Conservation (phyloP, 768 basidiomycete genomes). For the Boletellus sp. region DNA sequence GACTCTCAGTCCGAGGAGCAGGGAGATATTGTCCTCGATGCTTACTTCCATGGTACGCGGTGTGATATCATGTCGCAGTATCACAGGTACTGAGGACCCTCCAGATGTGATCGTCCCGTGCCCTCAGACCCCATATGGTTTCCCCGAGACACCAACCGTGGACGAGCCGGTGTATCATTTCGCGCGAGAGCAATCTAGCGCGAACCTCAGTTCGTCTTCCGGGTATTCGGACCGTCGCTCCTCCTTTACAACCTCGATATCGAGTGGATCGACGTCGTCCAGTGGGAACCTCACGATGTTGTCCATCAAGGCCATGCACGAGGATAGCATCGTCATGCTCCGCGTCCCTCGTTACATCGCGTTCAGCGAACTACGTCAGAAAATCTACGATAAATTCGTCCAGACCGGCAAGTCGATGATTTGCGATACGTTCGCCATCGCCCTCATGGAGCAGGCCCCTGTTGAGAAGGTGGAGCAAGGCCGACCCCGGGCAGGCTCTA, state of each 20-base stretch:
- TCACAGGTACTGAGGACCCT: constrained; percentile 2
- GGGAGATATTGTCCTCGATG: constrained; percentile 41
- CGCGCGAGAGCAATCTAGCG: constrained; percentile 6
- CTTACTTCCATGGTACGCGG: constrained; percentile 39
- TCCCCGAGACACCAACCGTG: constrained; percentile 20
- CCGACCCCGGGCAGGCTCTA: constrained; percentile 32
- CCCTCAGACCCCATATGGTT: constrained; percentile 7
- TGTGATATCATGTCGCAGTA: background rate
- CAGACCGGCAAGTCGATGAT: constrained; percentile 55
- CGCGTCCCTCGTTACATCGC: constrained; percentile 46
- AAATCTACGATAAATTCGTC: constrained; percentile 65
- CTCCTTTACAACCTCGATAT: constrained; percentile 32
- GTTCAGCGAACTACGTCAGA: constrained; percentile 52
- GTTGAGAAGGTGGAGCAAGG: constrained; percentile 9
- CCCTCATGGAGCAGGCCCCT: constrained; percentile 42
- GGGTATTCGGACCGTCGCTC: constrained; percentile 20
- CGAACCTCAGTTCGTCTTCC: constrained; percentile 6
- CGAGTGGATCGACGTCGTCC: constrained; percentile 36
- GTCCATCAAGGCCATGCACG: constrained; percentile 62
- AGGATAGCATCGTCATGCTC: constrained; percentile 60
- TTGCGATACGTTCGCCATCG: constrained; percentile 52
- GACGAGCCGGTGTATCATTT: constrained; percentile 11
- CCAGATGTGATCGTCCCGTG: constrained; percentile 23
- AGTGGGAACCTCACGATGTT: constrained; percentile 31
- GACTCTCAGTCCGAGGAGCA: constrained; percentile 23